A percentile compares a stretch with the other conserved stretches of the same genome.
Evolutionary conservation across 2,329 filamentous ascomycete species (phyloP).

Genomic region (Stemphylium vesicarium): DNA sequence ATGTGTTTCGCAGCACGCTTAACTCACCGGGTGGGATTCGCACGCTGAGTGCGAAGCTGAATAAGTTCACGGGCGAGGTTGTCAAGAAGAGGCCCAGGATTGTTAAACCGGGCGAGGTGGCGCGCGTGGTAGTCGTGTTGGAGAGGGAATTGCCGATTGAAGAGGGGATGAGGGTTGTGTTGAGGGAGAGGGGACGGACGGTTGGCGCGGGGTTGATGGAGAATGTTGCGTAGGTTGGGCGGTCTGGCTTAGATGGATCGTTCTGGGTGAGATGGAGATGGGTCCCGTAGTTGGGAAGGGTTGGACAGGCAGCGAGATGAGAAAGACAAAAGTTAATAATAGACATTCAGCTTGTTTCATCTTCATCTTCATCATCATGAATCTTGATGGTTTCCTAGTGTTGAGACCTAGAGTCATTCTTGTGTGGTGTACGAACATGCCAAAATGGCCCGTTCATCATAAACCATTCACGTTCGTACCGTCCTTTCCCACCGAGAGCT

Average conservation of each 20-base stretch:
- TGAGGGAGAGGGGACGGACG: slow-evolving; percentile 81
- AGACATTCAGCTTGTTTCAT: background rate
- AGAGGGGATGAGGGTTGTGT: slow-evolving; percentile 76
- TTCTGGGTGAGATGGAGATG: too few relatives aligned
- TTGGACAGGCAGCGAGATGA: too few relatives aligned
- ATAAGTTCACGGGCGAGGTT: slow-evolving; percentile 77
- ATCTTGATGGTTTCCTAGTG: too few relatives aligned
- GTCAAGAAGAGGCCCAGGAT: slow-evolving; percentile 85
- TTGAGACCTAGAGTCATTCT: too few relatives aligned
- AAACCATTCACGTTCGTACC: too few relatives aligned
- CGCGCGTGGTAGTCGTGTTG: slow-evolving; percentile 77
- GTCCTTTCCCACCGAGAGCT: too few relatives aligned
- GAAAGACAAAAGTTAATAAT: too few relatives aligned
- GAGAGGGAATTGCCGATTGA: slow-evolving; percentile 79
- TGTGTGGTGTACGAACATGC: too few relatives aligned
- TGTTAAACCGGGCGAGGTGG: slow-evolving; percentile 78
- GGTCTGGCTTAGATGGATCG: too few relatives aligned
- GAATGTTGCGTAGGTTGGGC: slow-evolving; percentile 28
- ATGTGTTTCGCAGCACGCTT: slow-evolving; percentile 84
- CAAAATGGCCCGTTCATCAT: too few relatives aligned
- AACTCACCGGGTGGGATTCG: slow-evolving; percentile 78
- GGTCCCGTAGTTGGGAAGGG: too few relatives aligned
- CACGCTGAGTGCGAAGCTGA: slow-evolving; percentile 73
- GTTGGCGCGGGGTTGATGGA: slow-evolving; percentile 88
- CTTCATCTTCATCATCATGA: background rate